Evolutionary conservation across 805 yeast species (phyloP).

Genomic region (Saccharomycopsis babjevae): DNA sequence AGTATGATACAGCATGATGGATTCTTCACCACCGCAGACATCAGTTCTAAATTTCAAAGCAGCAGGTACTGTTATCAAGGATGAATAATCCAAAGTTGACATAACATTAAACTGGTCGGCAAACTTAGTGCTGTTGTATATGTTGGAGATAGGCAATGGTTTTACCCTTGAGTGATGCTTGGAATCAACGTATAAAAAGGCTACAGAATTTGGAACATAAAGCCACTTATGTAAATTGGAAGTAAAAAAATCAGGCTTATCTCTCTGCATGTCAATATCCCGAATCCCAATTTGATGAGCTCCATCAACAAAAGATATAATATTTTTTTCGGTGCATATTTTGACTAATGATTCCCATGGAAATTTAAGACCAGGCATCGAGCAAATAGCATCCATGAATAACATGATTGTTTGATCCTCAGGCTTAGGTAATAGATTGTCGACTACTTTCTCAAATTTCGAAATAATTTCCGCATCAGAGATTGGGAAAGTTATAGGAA

Average conservation of each 20-base stretch:
- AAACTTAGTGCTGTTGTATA: conserved; percentile 28
- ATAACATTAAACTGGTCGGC: conserved; percentile 38
- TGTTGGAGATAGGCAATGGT: conserved; percentile 48
- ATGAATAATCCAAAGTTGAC: conserved; percentile 42
- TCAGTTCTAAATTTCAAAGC: conserved; percentile 46
- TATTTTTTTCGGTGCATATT: conserved; percentile 36
- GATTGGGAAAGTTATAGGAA: conserved; percentile 36
- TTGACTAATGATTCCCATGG: conserved; percentile 43
- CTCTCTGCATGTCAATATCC: conserved; percentile 18
- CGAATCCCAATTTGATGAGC: conserved; percentile 58
- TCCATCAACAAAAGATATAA: conserved; percentile 55
- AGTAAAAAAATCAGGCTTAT: conserved; percentile 50
- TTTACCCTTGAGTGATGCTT: conserved; percentile 41
- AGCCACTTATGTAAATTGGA: conserved; percentile 67
- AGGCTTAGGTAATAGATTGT: conserved; percentile 18
- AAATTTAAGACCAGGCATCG: conserved; percentile 51
- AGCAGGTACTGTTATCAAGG: conserved; percentile 31
- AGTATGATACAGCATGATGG: conserved; percentile 38
- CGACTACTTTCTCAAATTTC: conserved; percentile 21
- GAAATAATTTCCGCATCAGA: conserved; percentile 32
- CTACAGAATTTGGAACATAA: conserved; percentile 46
- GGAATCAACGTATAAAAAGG: conserved; percentile 46
- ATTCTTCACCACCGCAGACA: conserved; percentile 51
- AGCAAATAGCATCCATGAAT: conserved; percentile 47
- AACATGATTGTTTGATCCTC: conserved; percentile 30